Evolutionary conservation across 805 yeast genomes (phyloP), one percentile per base, ranked within the genome.

Genomic region (Maudiozyma serrabonitensis): DNA sequence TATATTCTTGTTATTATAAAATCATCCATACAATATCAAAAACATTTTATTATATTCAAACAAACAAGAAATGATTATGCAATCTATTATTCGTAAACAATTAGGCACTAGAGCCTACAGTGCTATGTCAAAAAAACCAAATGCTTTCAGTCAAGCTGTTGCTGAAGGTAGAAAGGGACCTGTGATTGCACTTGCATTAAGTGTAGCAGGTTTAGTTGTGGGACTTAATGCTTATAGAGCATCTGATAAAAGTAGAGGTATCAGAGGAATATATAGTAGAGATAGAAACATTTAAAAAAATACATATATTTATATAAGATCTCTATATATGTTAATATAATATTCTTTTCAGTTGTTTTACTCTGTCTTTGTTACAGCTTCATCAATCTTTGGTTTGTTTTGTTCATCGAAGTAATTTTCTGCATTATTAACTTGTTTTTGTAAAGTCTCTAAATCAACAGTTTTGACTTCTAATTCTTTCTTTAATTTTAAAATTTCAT

Each of bases 341-440:
- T 28, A 21, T 6, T 19, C 18, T 23, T 6, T n/a, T 4, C 6
- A 35, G 16, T 35, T 35, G 19, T 6, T 39, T 23, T 34, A 41
- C 41, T n/a, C 32, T 38, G 13, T 47, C 46, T 43, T 19, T 40
- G 16, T 31, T 13, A n/a, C 35, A 3, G 38, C 12, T 25, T 52
- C 15, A 19, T 11, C n/a, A 15, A 12, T 13, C 12, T 41, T 15
- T 25, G 43, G 40, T 46, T 51, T 50, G 16, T 43, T 40, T 6
- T 41, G 68, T 31, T 63, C 66, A 55, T 79, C 78, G 58, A 72
- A 79, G 9, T 73, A 70, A 16, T 56, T 64, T 61, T 79, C 82
- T 49, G 77, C 67, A 3, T 79, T 79, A 19, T 62, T 62, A 50
- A 79, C 67, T 60, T 81, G 85, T 53, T 69, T 73, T 55, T 72